phyloP scores from a whole-genome alignment of 2,329 filamentous ascomycete species.

The Ilyonectria sp. region DNA sequence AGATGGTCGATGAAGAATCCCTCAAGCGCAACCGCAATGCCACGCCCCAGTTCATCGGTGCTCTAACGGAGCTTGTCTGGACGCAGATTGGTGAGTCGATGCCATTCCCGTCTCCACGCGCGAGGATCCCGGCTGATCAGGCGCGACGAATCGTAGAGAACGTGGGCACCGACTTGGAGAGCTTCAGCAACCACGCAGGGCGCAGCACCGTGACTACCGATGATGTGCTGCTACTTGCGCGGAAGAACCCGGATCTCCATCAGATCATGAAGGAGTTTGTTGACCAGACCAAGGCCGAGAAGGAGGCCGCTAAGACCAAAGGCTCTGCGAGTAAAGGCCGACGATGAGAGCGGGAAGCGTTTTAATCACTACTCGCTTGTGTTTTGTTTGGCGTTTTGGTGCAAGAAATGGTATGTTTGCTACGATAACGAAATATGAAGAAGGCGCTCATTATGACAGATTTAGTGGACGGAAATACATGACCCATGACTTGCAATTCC shows the following conservation, averaged over 20 bases:
- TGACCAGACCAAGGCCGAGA: conserved; percentile 69
- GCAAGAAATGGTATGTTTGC: conserved; percentile 18
- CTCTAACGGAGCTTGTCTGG: conserved; percentile 89
- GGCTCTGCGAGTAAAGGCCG: conserved; percentile 54
- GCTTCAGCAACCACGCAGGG: conserved; percentile 80
- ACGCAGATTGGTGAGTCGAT: conserved; percentile 78
- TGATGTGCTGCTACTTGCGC: conserved; percentile 88
- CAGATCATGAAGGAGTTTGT: conserved; percentile 80
- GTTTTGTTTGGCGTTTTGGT: conserved; percentile 31
- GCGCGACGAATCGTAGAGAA: conserved; percentile 59
- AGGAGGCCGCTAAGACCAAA: conserved; percentile 44
- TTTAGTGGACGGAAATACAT: background rate
- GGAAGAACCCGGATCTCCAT: conserved; percentile 89
- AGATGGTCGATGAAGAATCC: conserved; percentile 90
- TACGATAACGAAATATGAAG: background rate
- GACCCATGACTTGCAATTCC: background rate
- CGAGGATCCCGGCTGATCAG: conserved; percentile 3
- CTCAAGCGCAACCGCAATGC: conserved; percentile 77
- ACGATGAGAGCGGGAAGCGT: conserved; percentile 24
- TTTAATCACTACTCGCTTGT: conserved; percentile 13
- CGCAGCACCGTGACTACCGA: conserved; percentile 85
- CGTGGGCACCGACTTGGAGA: conserved; percentile 70
- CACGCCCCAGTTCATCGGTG: conserved; percentile 91
- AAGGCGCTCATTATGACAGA: background rate
- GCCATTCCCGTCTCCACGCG: background rate